phyloP scores from a whole-genome alignment of 495 filamentous ascomycete species.

The Filosporella fistucella region DNA sequence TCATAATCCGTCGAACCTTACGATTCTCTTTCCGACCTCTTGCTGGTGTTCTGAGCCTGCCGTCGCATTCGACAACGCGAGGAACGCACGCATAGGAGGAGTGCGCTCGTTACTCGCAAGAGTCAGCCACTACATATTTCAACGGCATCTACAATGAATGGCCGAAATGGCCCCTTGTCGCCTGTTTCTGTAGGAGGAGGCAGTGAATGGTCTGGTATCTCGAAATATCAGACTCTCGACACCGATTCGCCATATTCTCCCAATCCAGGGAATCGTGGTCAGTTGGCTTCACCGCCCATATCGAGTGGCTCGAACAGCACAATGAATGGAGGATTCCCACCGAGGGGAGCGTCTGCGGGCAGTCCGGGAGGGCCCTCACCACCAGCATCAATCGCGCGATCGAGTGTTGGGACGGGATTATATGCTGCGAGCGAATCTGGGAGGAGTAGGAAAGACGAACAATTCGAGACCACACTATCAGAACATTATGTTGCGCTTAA shows the following conservation, averaged over 20 bases:
- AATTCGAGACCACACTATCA: slow-evolving; percentile 48
- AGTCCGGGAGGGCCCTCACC: slow-evolving; percentile 67
- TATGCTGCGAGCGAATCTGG: slow-evolving; percentile 62
- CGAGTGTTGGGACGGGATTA: slow-evolving; percentile 60
- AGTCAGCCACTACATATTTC: slow-evolving; percentile 8
- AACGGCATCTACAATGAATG: slow-evolving; percentile 47
- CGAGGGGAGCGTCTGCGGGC: slow-evolving; percentile 32
- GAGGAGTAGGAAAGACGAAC: slow-evolving; percentile 34
- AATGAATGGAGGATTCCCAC: slow-evolving; percentile 50
- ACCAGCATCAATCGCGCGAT: slow-evolving; percentile 79
- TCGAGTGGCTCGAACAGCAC: slow-evolving; percentile 58
- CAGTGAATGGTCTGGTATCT: slow-evolving; percentile 84
- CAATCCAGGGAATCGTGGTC: slow-evolving; percentile 50
- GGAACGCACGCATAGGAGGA: slow-evolving; percentile 13
- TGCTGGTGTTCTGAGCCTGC: slow-evolving; percentile 13
- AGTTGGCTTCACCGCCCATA: slow-evolving; percentile 65
- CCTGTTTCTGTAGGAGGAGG: slow-evolving; percentile 75
- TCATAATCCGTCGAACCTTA: neutral
- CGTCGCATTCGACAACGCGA: slow-evolving; percentile 11
- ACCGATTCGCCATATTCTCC: slow-evolving; percentile 48
- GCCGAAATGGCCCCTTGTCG: slow-evolving; percentile 63
- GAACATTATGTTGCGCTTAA: slow-evolving; percentile 81
- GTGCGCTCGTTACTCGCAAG: neutral
- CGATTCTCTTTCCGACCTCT: slow-evolving; percentile 2
- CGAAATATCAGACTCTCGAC: slow-evolving; percentile 57